phyloP scores from a whole-genome alignment of 345 rosid species.

The Toxicodendron radicans region DNA sequence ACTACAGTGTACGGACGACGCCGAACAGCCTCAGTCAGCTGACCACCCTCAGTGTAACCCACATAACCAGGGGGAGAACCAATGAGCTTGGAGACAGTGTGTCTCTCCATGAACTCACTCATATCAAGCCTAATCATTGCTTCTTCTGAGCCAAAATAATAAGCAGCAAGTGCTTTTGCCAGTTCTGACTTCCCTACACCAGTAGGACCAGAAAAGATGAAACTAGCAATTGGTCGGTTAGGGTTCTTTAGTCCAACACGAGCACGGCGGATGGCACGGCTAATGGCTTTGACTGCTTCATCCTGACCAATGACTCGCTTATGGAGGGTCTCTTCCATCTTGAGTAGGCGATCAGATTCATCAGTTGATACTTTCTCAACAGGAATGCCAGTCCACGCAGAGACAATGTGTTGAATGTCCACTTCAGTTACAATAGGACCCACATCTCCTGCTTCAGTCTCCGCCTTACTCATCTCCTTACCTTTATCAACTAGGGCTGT shows the following conservation, averaged over 20 bases:
- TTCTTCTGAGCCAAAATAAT: conserved; percentile 96
- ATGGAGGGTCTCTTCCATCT: conserved; percentile 96
- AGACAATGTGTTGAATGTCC: conserved; percentile 93
- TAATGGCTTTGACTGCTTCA: conserved; percentile 93
- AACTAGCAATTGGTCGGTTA: conserved; percentile 92
- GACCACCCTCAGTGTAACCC: conserved; percentile 98
- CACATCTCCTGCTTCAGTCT: conserved; percentile 80
- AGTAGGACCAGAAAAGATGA: conserved; percentile 99
- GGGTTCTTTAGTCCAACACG: conserved; percentile 99
- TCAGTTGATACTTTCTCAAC: conserved; percentile 96
- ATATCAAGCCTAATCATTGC: conserved; percentile 97
- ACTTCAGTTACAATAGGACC: conserved; percentile 83
- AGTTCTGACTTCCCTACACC: conserved; percentile 99
- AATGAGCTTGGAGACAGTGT: conserved; percentile 93
- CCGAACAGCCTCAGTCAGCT: conserved; percentile 93
- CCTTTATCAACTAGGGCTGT: conserved; percentile 77
- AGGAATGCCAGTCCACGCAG: conserved; percentile 98
- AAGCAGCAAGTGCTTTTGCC: conserved; percentile 93
- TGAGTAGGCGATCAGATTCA: conserved; percentile 90
- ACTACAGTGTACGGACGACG: conserved; percentile 94
- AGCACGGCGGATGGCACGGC: conserved; percentile 95
- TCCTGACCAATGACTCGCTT: conserved; percentile 94
- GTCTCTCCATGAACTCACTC: conserved; percentile 99
- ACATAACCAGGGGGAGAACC: conserved; percentile 99
- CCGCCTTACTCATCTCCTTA: conserved; percentile 95